Base-by-base conservation (phyloP, 2,329 filamentous ascomycete species). In the Tolypocladium nubicola region DNA sequence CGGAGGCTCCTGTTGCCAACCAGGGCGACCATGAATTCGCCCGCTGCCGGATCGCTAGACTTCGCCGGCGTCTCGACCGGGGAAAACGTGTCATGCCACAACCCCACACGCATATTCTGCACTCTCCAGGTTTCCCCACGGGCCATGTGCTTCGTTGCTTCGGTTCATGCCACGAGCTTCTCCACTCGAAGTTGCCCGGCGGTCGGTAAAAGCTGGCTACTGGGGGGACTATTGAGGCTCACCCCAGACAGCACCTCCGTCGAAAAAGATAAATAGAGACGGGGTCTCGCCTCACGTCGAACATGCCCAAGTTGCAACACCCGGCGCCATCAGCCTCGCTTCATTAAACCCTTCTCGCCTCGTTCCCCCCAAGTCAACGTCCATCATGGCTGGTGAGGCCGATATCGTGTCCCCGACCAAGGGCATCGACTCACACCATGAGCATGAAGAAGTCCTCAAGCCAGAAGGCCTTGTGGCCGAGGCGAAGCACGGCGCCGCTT, bases 401-500 rank as follows among this genome's bases (percentile, higher is more conserved):
- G 50, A 33, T 49, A 26, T 58, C 23, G 37, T 55, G 43, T 41
- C 35, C 4, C 55, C 55, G 1, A 61, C 66, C 23, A 66, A 67
- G 56, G 57, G 59, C 2, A 47, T 60, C 9, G 62, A 62, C 30
- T 50, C 67, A 30, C 60, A 65, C 10, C 66, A 68, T 55, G 62
- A 68, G 10, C 67, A 68, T 56, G 62, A 68, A n/a, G 64, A 67
- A 53, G 54, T 58, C 13, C 40, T 65, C 39, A 61, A 63, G 8
- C 53, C 64, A 4, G 62, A 65, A 37, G 55, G 62, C 21, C 64
- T 71, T 47, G 64, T 68, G 8, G 65, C 67, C 19, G 74, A 76
- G 38, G 75, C 75, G 26, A 73, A 71, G 60, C 63, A 72, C 14
- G 75, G 74, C 3, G 67, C 75, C 21, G 67, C 71, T 5, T 65